Evolutionary conservation across 2,329 filamentous ascomycete species (phyloP).

Genomic region (Acrodontium crateriforme): DNA sequence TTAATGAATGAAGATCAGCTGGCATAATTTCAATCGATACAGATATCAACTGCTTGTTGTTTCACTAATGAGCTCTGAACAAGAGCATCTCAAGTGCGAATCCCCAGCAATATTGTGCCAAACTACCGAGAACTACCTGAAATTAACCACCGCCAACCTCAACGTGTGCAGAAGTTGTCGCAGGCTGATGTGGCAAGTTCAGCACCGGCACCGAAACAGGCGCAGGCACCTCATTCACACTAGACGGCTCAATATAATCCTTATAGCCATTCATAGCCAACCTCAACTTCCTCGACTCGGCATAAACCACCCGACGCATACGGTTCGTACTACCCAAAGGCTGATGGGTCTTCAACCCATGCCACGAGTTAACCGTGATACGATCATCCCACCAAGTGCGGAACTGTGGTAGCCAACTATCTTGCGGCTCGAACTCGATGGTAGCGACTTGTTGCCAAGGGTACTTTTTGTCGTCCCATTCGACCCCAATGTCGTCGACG

Average conservation of each 20-base stretch:
- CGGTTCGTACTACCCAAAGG: slow-evolving; percentile 27
- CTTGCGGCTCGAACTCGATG: slow-evolving; percentile 28
- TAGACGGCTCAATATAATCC: slow-evolving; percentile 26
- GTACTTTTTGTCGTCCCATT: slow-evolving; percentile 21
- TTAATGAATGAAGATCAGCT: too few relatives aligned
- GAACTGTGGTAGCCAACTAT: slow-evolving; percentile 27
- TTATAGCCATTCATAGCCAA: slow-evolving; percentile 26
- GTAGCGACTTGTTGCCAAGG: slow-evolving; percentile 21
- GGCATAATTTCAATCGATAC: too few relatives aligned
- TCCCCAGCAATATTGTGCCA: too few relatives aligned
- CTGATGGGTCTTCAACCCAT: slow-evolving; percentile 26
- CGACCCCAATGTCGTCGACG: slow-evolving; percentile 21
- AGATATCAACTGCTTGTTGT: too few relatives aligned
- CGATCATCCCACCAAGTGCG: slow-evolving; percentile 28
- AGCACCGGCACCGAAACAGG: slow-evolving; percentile 18
- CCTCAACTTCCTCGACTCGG: slow-evolving; percentile 27
- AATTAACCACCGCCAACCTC: too few relatives aligned
- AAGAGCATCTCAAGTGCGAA: too few relatives aligned
- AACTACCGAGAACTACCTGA: too few relatives aligned
- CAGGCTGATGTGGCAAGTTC: slow-evolving; percentile 6
- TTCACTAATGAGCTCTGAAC: too few relatives aligned
- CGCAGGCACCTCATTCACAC: slow-evolving; percentile 25
- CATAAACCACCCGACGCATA: slow-evolving; percentile 29
- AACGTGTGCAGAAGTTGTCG: slow-evolving; percentile 1
- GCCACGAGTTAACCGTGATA: slow-evolving; percentile 28